phyloP scores from a whole-genome alignment of 1,284 basidiomycete species.

The Trichosporon sp. region DNA sequence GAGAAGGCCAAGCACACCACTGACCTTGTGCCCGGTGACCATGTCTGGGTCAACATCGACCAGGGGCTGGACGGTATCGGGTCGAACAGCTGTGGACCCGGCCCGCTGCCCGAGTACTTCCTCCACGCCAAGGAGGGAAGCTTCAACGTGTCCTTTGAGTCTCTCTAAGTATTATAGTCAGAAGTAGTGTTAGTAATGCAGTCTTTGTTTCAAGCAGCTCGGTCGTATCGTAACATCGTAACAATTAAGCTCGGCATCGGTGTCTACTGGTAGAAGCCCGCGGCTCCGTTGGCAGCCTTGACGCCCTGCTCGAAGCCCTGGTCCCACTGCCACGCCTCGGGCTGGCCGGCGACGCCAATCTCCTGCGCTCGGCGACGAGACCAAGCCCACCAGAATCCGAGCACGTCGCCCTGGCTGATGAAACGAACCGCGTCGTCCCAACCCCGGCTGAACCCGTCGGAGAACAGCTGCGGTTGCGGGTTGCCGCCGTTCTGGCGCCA shows the following conservation, averaged over 20 bases:
- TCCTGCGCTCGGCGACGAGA: constrained; percentile 60
- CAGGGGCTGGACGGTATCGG: constrained; percentile 30
- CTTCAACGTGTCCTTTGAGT: neutral
- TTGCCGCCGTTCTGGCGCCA: constrained; percentile 62
- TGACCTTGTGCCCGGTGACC: constrained; percentile 25
- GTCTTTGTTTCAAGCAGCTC: neutral
- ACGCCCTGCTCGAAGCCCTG: constrained; percentile 64
- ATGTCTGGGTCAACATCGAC: constrained; percentile 35
- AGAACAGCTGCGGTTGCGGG: constrained; percentile 69
- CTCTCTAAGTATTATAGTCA: neutral
- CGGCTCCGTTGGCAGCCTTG: constrained; percentile 30
- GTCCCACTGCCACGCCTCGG: constrained; percentile 68
- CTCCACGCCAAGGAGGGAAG: constrained; percentile 29
- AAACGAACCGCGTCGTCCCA: constrained; percentile 73
- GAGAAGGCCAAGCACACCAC: constrained; percentile 26
- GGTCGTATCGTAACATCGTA: neutral
- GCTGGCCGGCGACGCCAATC: constrained; percentile 55
- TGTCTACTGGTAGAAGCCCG: constrained; percentile 4
- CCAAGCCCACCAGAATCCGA: constrained; percentile 69
- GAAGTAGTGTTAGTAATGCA: neutral
- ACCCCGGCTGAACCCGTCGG: constrained; percentile 66
- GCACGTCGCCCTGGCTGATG: constrained; percentile 57
- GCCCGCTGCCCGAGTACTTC: constrained; percentile 25
- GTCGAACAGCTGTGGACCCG: constrained; percentile 30
- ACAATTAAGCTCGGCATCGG: neutral